Percentiles rank a stretch among this genome's conserved stretches.
These are phyloP conservation scores for Aurantiochytrium sp. DNA, from an alignment of 108 stramenopile species.

Conservation along the genomic window DNA sequence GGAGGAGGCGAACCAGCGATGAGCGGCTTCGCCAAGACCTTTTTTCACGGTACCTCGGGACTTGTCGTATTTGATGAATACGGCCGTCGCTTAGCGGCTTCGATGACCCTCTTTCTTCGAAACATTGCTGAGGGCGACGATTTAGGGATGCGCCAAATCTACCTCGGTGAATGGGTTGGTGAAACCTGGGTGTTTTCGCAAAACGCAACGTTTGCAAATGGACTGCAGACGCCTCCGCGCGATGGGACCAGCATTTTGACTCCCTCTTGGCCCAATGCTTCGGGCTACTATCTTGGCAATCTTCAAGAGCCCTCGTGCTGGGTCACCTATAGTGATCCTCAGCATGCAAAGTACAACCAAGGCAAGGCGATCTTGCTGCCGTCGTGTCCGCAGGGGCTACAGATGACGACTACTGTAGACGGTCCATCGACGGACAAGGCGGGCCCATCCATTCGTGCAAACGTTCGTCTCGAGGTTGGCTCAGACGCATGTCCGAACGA, in stretches of 20 bases:
- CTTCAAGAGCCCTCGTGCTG: background rate
- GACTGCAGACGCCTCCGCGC: background rate
- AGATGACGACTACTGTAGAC: background rate
- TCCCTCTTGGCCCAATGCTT: background rate
- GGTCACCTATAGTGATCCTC: background rate
- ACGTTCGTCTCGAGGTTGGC: too few species aligned
- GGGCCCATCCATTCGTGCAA: too few species aligned
- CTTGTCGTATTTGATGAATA: background rate
- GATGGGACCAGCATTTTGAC: background rate
- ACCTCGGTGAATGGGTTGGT: background rate
- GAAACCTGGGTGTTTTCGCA: background rate
- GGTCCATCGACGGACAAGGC: background rate
- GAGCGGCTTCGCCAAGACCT: background rate
- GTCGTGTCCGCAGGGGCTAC: background rate
- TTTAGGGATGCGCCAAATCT: background rate
- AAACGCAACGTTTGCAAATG: background rate
- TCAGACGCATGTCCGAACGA: too few species aligned
- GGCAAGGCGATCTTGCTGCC: background rate
- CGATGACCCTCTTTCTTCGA: background rate
- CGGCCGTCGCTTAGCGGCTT: background rate
- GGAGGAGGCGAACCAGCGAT: background rate
- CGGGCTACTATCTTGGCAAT: background rate
- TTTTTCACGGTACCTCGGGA: background rate
- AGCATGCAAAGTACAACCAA: background rate
- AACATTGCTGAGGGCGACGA: background rate